phyloP scores from a whole-genome alignment of 1,284 basidiomycete species.

The Microbotryum intermedium region DNA sequence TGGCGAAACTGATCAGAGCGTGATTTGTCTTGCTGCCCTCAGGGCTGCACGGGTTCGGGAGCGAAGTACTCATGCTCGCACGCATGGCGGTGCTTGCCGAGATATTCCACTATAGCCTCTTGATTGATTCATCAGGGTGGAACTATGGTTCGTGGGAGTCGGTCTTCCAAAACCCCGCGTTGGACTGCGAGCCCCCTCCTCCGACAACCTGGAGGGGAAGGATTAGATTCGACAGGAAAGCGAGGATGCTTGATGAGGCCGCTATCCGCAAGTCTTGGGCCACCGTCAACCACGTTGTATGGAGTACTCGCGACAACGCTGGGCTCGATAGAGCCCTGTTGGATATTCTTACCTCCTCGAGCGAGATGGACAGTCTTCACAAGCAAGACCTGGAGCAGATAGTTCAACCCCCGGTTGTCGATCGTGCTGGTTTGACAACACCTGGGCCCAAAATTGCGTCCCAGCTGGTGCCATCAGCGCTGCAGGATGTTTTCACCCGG shows the following conservation, averaged over 20 bases:
- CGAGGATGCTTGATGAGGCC: not conserved
- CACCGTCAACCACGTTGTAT: conserved; percentile 18
- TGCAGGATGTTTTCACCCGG: too few species aligned
- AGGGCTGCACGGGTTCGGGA: conserved; percentile 31
- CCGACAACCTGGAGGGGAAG: too few species aligned
- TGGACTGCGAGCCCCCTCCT: conserved; percentile 3
- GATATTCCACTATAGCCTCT: conserved; percentile 24
- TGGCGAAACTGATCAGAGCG: not conserved
- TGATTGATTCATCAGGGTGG: conserved; percentile 26
- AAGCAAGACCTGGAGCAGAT: conserved; percentile 1
- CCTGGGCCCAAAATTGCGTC: too few species aligned
- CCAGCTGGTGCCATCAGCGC: too few species aligned
- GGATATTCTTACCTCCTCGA: conserved; percentile 5
- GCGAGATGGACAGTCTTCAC: conserved; percentile 16
- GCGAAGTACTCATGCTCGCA: conserved; percentile 27
- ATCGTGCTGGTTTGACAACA: too few species aligned
- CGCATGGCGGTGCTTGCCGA: conserved; percentile 26
- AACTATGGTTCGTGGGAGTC: conserved; percentile 30
- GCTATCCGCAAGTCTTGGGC: conserved; percentile 6
- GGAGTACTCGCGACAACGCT: conserved; percentile 25
- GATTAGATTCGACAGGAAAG: not conserved
- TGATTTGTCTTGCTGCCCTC: not conserved
- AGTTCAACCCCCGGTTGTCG: too few species aligned
- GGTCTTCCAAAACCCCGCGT: conserved; percentile 2
- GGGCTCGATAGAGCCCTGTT: conserved; percentile 29